These are phyloP conservation scores for Metschnikowia chrysomelidarum DNA, from an alignment of 805 yeast species.

Conservation along the genomic window DNA sequence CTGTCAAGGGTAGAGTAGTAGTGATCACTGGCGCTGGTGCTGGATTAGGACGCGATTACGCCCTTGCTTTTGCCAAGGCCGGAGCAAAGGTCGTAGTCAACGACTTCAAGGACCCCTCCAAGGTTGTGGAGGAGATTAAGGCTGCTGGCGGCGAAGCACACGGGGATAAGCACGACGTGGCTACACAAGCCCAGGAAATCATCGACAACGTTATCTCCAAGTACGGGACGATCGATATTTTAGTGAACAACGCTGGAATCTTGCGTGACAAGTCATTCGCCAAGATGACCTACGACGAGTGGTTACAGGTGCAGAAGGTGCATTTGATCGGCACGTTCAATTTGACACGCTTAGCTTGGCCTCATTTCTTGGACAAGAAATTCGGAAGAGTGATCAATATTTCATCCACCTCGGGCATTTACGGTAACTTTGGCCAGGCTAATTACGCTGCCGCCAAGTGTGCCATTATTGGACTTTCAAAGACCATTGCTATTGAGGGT, in stretches of 20 bases:
- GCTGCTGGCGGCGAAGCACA: slow-evolving; percentile 77
- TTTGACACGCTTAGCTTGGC: slow-evolving; percentile 91
- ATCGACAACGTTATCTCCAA: slow-evolving; percentile 71
- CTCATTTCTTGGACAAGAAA: slow-evolving; percentile 73
- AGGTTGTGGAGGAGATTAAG: slow-evolving; percentile 72
- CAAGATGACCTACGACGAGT: slow-evolving; percentile 80
- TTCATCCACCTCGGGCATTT: slow-evolving; percentile 93
- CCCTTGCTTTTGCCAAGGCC: slow-evolving; percentile 76
- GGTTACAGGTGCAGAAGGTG: slow-evolving; percentile 78
- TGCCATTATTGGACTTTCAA: slow-evolving; percentile 81
- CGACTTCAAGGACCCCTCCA: slow-evolving; percentile 74
- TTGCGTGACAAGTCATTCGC: slow-evolving; percentile 83
- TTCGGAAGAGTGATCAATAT: slow-evolving; percentile 84
- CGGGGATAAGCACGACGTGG: slow-evolving; percentile 80
- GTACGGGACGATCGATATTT: slow-evolving; percentile 81
- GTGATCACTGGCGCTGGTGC: slow-evolving; percentile 94
- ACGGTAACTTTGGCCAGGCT: slow-evolving; percentile 97
- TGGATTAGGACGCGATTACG: slow-evolving; percentile 91
- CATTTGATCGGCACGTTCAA: slow-evolving; percentile 81
- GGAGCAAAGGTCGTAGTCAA: slow-evolving; percentile 96
- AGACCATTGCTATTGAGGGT: slow-evolving; percentile 90
- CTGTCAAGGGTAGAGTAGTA: slow-evolving; percentile 80
- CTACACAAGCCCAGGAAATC: slow-evolving; percentile 68
- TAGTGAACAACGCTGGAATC: slow-evolving; percentile 93
- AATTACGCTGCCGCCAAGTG: slow-evolving; percentile 94